These are phyloP conservation scores for Neurospora hispaniola DNA, from an alignment of 495 filamentous ascomycete genomes.

Conservation along the genomic window DNA sequence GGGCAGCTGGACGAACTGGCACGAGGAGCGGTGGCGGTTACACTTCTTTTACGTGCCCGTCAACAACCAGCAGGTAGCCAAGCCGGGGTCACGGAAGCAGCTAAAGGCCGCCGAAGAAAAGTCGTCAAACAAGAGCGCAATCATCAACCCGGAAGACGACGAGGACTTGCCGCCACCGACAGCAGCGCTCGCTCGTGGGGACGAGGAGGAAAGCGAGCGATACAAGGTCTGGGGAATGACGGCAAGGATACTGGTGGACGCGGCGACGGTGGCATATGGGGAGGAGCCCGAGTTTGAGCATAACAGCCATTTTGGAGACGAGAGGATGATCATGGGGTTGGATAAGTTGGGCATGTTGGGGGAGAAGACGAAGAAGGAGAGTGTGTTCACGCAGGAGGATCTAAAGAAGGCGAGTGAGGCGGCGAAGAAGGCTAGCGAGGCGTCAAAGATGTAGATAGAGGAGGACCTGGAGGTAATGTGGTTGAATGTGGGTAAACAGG, in stretches of 20 bases:
- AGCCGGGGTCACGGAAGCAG: slow-evolving; percentile 29
- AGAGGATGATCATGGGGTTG: slow-evolving; percentile 57
- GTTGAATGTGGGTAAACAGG: background rate
- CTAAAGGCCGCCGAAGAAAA: background rate
- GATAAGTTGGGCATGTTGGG: slow-evolving; percentile 49
- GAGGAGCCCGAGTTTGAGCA: slow-evolving; percentile 76
- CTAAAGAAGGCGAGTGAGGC: slow-evolving; percentile 38
- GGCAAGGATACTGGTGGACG: slow-evolving; percentile 76
- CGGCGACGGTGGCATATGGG: slow-evolving; percentile 70
- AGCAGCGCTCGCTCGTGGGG: slow-evolving; percentile 15
- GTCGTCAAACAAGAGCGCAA: background rate
- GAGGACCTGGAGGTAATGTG: background rate
- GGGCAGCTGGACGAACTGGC: slow-evolving; percentile 55
- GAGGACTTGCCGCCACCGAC: slow-evolving; percentile 1
- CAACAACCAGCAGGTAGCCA: slow-evolving; percentile 46
- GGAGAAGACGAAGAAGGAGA: slow-evolving; percentile 41
- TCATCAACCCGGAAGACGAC: slow-evolving; percentile 1
- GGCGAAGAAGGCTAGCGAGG: background rate
- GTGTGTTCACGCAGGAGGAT: slow-evolving; percentile 47
- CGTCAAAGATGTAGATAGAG: slow-evolving; percentile 34
- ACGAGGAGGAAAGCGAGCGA: slow-evolving; percentile 38
- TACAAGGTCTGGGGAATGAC: slow-evolving; percentile 92
- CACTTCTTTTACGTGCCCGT: slow-evolving; percentile 85
- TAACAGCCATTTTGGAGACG: slow-evolving; percentile 71
- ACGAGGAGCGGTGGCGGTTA: slow-evolving; percentile 57